Evolutionary conservation across 352 stramenopile genomes (phyloP).

Genomic region (Pythium rhizo-oryzae): DNA sequence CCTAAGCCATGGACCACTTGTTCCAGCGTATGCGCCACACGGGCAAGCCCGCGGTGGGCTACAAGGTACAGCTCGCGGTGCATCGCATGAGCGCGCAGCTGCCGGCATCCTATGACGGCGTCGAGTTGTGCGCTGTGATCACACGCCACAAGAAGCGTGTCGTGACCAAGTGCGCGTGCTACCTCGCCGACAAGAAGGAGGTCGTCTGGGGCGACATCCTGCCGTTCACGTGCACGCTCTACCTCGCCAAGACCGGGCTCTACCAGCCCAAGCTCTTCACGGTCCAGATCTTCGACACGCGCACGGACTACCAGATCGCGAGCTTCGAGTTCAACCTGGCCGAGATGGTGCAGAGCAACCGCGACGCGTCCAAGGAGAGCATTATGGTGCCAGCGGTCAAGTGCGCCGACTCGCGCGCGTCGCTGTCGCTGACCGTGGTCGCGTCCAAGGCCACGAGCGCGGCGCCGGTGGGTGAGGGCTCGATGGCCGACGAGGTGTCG

Average conservation of each 20-base stretch:
- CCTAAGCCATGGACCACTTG: slow-evolving; percentile 55
- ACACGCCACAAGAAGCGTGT: slow-evolving; percentile 76
- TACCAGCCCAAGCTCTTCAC: slow-evolving; percentile 74
- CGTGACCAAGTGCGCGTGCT: slow-evolving; percentile 54
- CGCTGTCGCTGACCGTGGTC: slow-evolving; percentile 64
- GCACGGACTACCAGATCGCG: slow-evolving; percentile 52
- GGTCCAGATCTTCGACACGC: slow-evolving; percentile 66
- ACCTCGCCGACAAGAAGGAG: slow-evolving; percentile 52
- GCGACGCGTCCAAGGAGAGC: slow-evolving; percentile 67
- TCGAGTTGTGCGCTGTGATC: slow-evolving; percentile 62
- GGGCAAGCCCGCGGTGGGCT: slow-evolving; percentile 58
- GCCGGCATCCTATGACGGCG: slow-evolving; percentile 43
- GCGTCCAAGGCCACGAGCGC: slow-evolving; percentile 46
- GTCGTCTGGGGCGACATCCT: slow-evolving; percentile 78
- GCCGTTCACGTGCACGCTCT: slow-evolving; percentile 74
- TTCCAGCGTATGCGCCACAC: slow-evolving; percentile 65
- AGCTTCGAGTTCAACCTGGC: slow-evolving; percentile 73
- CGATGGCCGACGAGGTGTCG: slow-evolving; percentile 45
- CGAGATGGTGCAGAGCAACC: slow-evolving; percentile 61
- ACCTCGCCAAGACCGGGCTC: slow-evolving; percentile 71
- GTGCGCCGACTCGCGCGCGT: slow-evolving; percentile 62
- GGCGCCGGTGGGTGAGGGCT: slow-evolving; percentile 17
- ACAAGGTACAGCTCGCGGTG: slow-evolving; percentile 73
- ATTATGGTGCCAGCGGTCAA: slow-evolving; percentile 58
- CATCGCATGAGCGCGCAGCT: slow-evolving; percentile 66